Percentiles rank a stretch among this genome's conserved stretches.
phyloP scores from a whole-genome alignment of 768 basidiomycete genomes.

The Candolleomyces eurysporus region DNA sequence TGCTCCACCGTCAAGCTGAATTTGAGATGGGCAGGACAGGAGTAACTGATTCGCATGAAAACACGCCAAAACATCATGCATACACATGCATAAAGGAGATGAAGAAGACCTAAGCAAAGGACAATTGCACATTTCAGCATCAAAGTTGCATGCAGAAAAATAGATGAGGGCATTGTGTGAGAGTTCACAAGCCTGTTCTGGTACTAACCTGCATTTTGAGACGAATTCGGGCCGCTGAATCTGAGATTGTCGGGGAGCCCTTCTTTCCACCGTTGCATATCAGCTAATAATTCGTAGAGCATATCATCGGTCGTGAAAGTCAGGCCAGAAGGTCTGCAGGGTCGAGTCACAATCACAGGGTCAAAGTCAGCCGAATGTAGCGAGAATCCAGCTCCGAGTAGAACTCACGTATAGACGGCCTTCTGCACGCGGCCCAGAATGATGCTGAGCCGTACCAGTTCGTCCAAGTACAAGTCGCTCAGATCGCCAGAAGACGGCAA shows the following conservation, averaged over 20 bases:
- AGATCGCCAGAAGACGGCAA: slow-evolving; percentile 86
- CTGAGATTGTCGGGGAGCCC: slow-evolving; percentile 75
- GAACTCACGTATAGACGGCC: slow-evolving; percentile 80
- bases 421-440: slow-evolving; percentile 90
- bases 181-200: neutral
- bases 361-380: too few species aligned
- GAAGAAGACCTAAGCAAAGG: slow-evolving; percentile 66
- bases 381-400: neutral
- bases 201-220: slow-evolving; percentile 63
- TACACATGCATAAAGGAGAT: slow-evolving; percentile 84
- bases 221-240: slow-evolving; percentile 70
- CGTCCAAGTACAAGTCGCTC: slow-evolving; percentile 79
- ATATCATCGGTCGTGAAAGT: slow-evolving; percentile 81
- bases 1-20: slow-evolving; percentile 78
- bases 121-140: slow-evolving; percentile 1
- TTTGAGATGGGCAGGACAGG: slow-evolving; percentile 86
- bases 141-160: neutral
- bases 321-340: slow-evolving; percentile 77
- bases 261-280: slow-evolving; percentile 75
- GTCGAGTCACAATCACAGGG: neutral
- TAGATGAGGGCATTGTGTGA: neutral
- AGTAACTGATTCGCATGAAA: slow-evolving; percentile 96
- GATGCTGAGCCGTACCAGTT: slow-evolving; percentile 88
- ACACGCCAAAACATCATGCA: slow-evolving; percentile 98
- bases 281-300: slow-evolving; percentile 58